These are phyloP conservation scores for Talaromyces sp. DNA, from an alignment of 2,329 filamentous ascomycete genomes.

Conservation along the genomic window DNA sequence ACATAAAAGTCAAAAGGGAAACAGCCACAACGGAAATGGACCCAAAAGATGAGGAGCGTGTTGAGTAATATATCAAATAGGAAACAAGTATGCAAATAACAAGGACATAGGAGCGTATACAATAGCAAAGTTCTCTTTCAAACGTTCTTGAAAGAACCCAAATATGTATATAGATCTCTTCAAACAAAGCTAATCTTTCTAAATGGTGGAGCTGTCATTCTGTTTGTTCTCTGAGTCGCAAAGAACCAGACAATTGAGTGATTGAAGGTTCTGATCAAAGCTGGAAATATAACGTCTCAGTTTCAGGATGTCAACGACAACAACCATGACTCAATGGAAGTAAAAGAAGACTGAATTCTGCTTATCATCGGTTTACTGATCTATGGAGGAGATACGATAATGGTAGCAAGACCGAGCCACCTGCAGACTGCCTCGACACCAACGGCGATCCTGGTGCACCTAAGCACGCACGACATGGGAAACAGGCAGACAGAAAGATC, in stretches of 20 bases:
- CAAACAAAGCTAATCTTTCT: neutral
- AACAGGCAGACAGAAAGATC: neutral
- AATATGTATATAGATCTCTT: neutral
- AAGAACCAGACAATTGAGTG: neutral
- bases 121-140: conserved; percentile 5
- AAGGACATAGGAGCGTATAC: conserved; percentile 4
- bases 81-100: neutral
- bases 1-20: conserved; percentile 6
- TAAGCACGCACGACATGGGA: neutral
- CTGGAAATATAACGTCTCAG: neutral
- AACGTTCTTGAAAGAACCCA: neutral
- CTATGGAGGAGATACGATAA: neutral
- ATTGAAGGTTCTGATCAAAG: neutral
- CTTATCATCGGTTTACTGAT: neutral
- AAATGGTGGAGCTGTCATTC: conserved; percentile 14
- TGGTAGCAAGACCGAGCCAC: neutral
- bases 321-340: neutral
- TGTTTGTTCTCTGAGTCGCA: conserved; percentile 9
- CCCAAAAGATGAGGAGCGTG: neutral
- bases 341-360: neutral
- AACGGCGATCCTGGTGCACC: conserved; percentile 1
- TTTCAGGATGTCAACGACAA: neutral
- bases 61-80: conserved; percentile 9
- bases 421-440: conserved; percentile 8
- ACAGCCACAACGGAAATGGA: neutral